Conservation (phyloP, 129 eudicot genomes). For the Apium graveolens region DNA sequence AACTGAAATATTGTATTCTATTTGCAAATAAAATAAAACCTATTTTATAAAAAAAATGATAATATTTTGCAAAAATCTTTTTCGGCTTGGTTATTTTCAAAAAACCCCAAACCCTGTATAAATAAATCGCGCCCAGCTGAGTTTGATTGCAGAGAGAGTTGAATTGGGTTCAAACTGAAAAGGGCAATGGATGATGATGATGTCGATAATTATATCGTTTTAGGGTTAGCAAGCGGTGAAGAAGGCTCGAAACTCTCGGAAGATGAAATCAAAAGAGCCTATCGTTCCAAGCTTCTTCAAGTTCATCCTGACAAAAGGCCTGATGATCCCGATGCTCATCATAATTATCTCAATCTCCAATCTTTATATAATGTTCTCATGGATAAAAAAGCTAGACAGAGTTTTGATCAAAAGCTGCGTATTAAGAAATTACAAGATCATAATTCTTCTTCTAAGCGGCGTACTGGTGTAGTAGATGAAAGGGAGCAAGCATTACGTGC, state of each 20-base stretch:
- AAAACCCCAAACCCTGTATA: too few relatives aligned
- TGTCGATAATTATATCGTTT: conserved; percentile 56
- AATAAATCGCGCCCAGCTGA: too few relatives aligned
- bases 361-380: conserved; percentile 65
- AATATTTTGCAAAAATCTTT: too few relatives aligned
- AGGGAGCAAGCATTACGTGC: conserved; percentile 62
- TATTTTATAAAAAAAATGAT: too few relatives aligned
- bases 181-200: conserved; percentile 59
- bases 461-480: conserved; percentile 69
- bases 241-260: conserved; percentile 66
- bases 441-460: conserved; percentile 23
- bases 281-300: conserved; percentile 47
- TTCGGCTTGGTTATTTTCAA: too few relatives aligned
- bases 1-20: too few relatives aligned
- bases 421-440: neutral
- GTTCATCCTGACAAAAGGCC: conserved; percentile 46
- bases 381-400: conserved; percentile 64
- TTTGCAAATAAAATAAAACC: too few relatives aligned
- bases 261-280: conserved; percentile 69
- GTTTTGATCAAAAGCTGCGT: conserved; percentile 37
- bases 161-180: too few relatives aligned
- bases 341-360: conserved; percentile 50
- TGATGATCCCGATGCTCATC: conserved; percentile 51
- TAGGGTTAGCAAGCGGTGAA: conserved; percentile 78
- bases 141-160: too few relatives aligned